Base-by-base conservation (phyloP, 129 eudicot genomes). In the Chrysanthemum lavandulifolium region DNA sequence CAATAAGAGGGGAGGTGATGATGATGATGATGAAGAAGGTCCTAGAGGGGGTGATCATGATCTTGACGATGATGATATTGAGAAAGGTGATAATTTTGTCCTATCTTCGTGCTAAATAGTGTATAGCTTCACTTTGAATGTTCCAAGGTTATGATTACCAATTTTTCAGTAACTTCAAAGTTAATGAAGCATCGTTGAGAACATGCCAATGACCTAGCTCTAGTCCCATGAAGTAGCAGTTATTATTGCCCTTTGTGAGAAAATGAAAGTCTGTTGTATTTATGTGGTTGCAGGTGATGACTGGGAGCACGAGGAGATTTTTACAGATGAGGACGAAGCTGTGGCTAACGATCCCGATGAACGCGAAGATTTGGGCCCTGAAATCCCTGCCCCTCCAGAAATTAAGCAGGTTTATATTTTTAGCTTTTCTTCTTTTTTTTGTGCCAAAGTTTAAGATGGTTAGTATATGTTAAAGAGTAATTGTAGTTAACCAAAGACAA, bases 261-360 rank as follows among this genome's bases (percentile, higher is more conserved):
- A 40, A 45, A 29, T 68, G 61, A 48, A 61, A 61, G 36, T 59
- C 52, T 59, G 65, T 65, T 57, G 47, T 73, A 68, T 31, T 7
- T 63, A 19, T 64, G 66, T 75, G 76, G n/a, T 31, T 70, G 50
- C 57, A 94, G 99, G 99, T 73, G 99, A 94, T 90, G 99, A 94
- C 61, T 94, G 99, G 99, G 99, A 94, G 88, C 99, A 94, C 76
- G 99, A 94, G 83, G 99, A 94, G 71, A 94, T 94, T 58, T 94
- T 94, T 68, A 94, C 99, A 2, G 99, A 94, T 82, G 99, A 94
- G 49, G 99, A 94, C 81, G 99, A 94, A 75, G 96, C 89, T 67
- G 92, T 90, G 51, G 92, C 79, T 60, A 84, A 71, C 49, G 93
- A 94, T 83, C 96, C 96, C 0, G 99, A 94, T 73, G 99, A 94